phyloP scores from a whole-genome alignment of 176 grass and related monocot species.

The Oryza meridionalis region DNA sequence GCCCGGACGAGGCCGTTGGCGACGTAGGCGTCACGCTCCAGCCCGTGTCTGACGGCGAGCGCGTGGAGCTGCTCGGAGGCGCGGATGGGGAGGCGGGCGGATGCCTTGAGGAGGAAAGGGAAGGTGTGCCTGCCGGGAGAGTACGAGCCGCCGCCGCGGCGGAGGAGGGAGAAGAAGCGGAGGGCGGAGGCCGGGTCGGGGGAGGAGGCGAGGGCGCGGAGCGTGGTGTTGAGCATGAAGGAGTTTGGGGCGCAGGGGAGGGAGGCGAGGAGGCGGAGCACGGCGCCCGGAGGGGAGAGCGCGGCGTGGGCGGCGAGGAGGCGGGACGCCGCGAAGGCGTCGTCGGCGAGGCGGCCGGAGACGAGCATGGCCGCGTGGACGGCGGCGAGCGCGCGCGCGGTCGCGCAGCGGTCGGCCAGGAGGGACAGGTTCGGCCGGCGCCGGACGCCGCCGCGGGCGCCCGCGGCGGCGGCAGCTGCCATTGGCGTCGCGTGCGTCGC shows the following conservation, averaged over 20 bases:
- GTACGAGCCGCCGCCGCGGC: neutral
- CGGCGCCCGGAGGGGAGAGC: constrained; percentile 31
- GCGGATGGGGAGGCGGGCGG: constrained; percentile 14
- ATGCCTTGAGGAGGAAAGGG: constrained; percentile 59
- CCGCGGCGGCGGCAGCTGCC: too few relatives aligned
- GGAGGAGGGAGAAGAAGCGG: constrained; percentile 29
- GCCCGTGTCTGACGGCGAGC: constrained; percentile 38
- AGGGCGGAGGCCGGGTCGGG: constrained; percentile 37
- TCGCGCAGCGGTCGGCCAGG: constrained; percentile 48
- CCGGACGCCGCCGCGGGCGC: too few relatives aligned
- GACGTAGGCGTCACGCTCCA: constrained; percentile 45
- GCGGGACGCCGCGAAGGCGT: constrained; percentile 53
- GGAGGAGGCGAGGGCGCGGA: constrained; percentile 43
- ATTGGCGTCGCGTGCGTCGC: neutral
- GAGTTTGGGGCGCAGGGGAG: constrained; percentile 41
- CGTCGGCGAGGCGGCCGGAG: constrained; percentile 45
- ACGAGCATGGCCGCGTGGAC: constrained; percentile 58
- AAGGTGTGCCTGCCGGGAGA: constrained; percentile 49
- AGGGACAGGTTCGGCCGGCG: constrained; percentile 5
- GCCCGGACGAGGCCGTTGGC: constrained; percentile 49
- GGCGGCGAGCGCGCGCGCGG: constrained; percentile 18
- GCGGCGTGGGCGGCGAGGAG: constrained; percentile 42
- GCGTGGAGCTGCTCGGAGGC: constrained; percentile 42
- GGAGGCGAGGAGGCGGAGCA: constrained; percentile 38
- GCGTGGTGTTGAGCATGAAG: constrained; percentile 55